Conservation (phyloP, 1,284 basidiomycete genomes). For the Baeospora myosura region DNA sequence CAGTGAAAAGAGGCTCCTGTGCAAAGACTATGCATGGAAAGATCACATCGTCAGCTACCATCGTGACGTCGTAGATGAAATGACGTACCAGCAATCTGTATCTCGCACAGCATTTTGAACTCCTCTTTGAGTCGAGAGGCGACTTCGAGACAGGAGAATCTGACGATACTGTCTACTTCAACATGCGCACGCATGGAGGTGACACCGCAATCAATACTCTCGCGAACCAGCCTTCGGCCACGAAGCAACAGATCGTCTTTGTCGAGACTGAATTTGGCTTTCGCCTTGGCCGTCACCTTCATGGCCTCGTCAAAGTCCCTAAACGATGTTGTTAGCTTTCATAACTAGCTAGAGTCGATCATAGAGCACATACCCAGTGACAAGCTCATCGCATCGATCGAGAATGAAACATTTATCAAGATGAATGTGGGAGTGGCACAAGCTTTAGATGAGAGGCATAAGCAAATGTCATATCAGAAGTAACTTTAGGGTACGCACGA, state of each 20-base stretch:
- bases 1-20: constrained; percentile 49
- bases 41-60: not conserved
- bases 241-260: constrained; percentile 41
- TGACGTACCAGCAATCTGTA: constrained; percentile 47
- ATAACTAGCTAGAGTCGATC: not conserved
- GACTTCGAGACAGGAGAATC: constrained; percentile 41
- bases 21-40: constrained; percentile 44
- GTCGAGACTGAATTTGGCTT: constrained; percentile 36
- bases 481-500: constrained; percentile 43
- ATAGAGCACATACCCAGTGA: constrained; percentile 38
- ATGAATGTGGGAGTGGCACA: constrained; percentile 61
- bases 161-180: constrained; percentile 51
- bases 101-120: constrained; percentile 38
- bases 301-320: constrained; percentile 55
- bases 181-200: constrained; percentile 62
- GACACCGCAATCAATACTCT: constrained; percentile 53
- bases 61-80: not conserved
- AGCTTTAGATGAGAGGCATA: constrained; percentile 24
- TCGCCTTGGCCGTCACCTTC: constrained; percentile 41
- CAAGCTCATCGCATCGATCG: constrained; percentile 42
- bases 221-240: constrained; percentile 43
- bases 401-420: constrained; percentile 64
- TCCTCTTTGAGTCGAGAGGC: constrained; percentile 41
- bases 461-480: not conserved
- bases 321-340: constrained; percentile 7